phyloP scores from a whole-genome alignment of 73 alveolate species.

The Paramecium octaurelia region DNA sequence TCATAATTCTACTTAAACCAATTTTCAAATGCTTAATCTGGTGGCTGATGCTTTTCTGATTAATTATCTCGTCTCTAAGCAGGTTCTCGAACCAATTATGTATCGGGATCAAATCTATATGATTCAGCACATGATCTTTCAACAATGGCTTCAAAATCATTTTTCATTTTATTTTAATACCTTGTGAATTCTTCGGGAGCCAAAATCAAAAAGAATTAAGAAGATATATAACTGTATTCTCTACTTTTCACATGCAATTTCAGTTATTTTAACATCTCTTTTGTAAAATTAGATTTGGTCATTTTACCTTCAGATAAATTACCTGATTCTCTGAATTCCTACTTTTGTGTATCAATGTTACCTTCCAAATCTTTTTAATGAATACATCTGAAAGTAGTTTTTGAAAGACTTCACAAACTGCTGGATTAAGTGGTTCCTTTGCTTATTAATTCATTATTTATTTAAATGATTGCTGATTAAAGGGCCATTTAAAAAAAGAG shows the following conservation, averaged over 20 bases:
- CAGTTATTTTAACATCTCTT: constrained; percentile 32
- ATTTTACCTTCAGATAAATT: constrained; percentile 35
- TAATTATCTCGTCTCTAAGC: neutral
- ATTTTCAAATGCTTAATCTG: constrained; percentile 43
- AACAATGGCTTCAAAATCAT: neutral
- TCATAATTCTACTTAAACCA: constrained; percentile 41
- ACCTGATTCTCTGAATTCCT: constrained; percentile 57
- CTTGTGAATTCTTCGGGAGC: constrained; percentile 48
- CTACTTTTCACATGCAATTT: constrained; percentile 14
- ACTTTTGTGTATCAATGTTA: neutral
- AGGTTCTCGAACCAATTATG: neutral
- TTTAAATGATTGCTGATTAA: neutral
- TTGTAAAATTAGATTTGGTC: neutral
- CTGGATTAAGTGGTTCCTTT: neutral
- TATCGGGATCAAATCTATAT: neutral
- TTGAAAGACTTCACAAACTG: constrained; percentile 56
- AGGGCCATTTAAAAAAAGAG: neutral
- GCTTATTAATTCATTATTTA: neutral
- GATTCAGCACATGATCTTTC: neutral
- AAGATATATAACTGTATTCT: constrained; percentile 15
- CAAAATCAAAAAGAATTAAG: constrained; percentile 5
- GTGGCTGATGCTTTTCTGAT: neutral
- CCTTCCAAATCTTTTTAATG: constrained; percentile 52
- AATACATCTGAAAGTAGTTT: neutral
- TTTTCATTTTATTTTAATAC: neutral